Evolutionary conservation across 768 basidiomycete species (phyloP), one percentile per base, ranked within the genome.

Genomic region (Agrocybe praecox): DNA sequence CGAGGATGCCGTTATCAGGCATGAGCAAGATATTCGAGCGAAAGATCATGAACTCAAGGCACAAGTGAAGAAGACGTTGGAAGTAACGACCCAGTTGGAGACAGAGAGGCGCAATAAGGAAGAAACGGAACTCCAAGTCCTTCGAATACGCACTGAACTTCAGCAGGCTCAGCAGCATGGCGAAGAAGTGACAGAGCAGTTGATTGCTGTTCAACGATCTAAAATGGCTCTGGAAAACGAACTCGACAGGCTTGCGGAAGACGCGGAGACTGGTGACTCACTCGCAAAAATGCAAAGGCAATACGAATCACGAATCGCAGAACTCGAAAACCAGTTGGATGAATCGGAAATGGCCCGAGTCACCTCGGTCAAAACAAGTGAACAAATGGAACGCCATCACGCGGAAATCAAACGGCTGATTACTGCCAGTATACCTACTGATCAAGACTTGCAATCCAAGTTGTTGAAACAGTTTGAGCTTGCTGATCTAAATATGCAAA

Each of bases 1-100:
- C 3, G 95, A 97, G 68, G 96, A 98, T 68, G 72, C 91, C 36
- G 76, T 77, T 18, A 80, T 90, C 36, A 88, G 90, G 67, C 86
- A 85, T 21, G 90, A 92, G 66, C 78, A 78, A 52, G 91, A 89
- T 65, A 70, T 90, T 19, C 78, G 88, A 24, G 79, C 79, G 17
- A 88, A 87, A 64, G 91, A 91, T 64, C 92, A 89, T 72, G 81
- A 80, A 11, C 76, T 76, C 21, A 80, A 79, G 59, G 72, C 79
- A 2, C 85, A 87, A 55, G 89, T 89, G 60, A 85, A 89, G 53
- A 80, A 76, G 65, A 81, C 81, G 0, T 61, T 75, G 22, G 83
- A 81, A 19, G 86, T 85, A 3, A 60, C 83, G 2, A 76, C 78
- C 0, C 84, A 86, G 21, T 74, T 86, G 6, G 89, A 93, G 62